Percentiles rank a stretch among this genome's conserved stretches.
These are phyloP conservation scores for Ettlia oleoabundans DNA, from an alignment of 139 green algal genomes.

Conservation along the genomic window DNA sequence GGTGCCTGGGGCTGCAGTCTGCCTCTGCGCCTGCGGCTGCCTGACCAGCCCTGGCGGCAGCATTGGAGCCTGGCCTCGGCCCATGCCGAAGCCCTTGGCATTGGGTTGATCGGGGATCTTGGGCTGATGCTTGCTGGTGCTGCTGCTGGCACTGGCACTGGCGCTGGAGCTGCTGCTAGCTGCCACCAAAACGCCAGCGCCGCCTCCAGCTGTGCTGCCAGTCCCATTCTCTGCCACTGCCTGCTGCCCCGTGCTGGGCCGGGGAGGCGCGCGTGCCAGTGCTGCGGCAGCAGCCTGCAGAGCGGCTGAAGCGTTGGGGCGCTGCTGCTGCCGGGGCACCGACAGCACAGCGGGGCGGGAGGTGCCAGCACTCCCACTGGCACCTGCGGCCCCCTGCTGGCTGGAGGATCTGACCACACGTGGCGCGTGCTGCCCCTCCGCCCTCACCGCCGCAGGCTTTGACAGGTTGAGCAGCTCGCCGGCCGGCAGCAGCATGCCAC, in stretches of 20 bases:
- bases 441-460: constrained; percentile 48
- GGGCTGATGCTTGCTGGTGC: constrained; percentile 14
- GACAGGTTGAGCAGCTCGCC: constrained; percentile 62
- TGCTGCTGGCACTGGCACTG: neutral
- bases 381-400: neutral
- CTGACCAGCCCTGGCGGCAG: neutral
- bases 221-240: too few species aligned
- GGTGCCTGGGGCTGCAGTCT: neutral
- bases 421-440: constrained; percentile 27
- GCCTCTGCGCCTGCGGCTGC: neutral
- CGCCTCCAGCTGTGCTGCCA: neutral
- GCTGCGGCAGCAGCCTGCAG: constrained; percentile 2
- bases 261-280: constrained; percentile 6
- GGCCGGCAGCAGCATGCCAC: constrained; percentile 46
- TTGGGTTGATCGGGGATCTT: constrained; percentile 28
- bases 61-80: neutral
- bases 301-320: neutral
- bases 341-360: neutral
- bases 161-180: neutral
- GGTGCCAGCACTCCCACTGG: neutral
- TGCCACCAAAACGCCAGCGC: neutral
- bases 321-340: neutral
- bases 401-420: constrained; percentile 14
- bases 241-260: too few species aligned
- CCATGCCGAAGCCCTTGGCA: constrained; percentile 42